These are phyloP conservation scores for Pseudonectria buxi DNA, from an alignment of 2,329 filamentous ascomycete genomes.

Conservation along the genomic window DNA sequence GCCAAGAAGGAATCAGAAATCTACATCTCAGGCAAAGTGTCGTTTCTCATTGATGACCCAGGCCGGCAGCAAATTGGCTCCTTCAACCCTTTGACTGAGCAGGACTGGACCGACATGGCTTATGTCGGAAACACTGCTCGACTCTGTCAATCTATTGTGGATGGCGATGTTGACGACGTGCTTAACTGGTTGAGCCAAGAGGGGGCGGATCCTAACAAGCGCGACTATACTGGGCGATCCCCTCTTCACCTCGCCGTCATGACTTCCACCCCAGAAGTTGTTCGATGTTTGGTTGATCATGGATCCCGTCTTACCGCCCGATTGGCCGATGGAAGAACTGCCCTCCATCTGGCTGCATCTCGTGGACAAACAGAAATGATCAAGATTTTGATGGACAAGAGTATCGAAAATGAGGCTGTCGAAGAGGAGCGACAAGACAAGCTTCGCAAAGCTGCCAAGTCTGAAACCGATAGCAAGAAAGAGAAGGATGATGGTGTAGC, in stretches of 20 bases:
- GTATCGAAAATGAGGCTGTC: conserved; percentile 63
- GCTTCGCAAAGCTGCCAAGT: conserved; percentile 33
- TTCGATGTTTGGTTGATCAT: conserved; percentile 62
- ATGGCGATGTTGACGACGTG: conserved; percentile 64
- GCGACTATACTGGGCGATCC: conserved; percentile 73
- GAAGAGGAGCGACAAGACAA: conserved; percentile 53
- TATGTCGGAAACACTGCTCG: conserved; percentile 74
- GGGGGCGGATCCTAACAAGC: conserved; percentile 60
- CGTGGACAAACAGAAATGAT: conserved; percentile 64
- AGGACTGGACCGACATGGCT: conserved; percentile 88
- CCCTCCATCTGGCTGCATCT: conserved; percentile 73
- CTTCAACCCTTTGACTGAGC: conserved; percentile 74
- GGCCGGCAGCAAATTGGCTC: conserved; percentile 65
- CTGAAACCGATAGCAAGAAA: conserved; percentile 2
- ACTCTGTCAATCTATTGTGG: conserved; percentile 75
- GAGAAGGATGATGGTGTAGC: conserved; percentile 2
- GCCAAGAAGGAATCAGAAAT: conserved; percentile 66
- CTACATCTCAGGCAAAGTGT: conserved; percentile 67
- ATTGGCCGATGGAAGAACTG: conserved; percentile 71
- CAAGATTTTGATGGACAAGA: conserved; percentile 65
- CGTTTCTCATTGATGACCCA: conserved; percentile 74
- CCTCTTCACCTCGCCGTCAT: conserved; percentile 72
- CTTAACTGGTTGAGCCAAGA: conserved; percentile 63
- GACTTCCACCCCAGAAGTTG: conserved; percentile 61
- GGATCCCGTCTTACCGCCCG: conserved; percentile 68